Evolutionary conservation across 2,329 filamentous ascomycete genomes (phyloP).

Genomic region (Neopestalotiopsis sp.): DNA sequence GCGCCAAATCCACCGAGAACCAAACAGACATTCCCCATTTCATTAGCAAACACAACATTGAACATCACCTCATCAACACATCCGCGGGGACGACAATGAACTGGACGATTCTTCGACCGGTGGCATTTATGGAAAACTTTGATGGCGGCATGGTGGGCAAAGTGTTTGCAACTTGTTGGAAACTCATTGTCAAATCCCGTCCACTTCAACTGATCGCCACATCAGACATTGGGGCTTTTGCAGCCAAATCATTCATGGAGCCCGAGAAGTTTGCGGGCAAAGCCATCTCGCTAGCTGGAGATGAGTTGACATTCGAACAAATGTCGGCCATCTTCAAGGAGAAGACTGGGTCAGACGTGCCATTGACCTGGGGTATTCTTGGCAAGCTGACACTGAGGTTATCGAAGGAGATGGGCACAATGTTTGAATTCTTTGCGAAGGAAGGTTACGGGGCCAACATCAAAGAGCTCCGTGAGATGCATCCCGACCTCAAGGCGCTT

Average conservation of each 20-base stretch:
- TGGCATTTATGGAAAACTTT: constrained; percentile 62
- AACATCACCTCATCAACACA: constrained; percentile 54
- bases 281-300: constrained; percentile 44
- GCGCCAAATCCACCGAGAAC: constrained; percentile 47
- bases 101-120: constrained; percentile 63
- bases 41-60: constrained; percentile 59
- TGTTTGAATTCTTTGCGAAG: constrained; percentile 13
- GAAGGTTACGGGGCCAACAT: constrained; percentile 17
- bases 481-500: constrained; percentile 3
- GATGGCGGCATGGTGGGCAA: constrained; percentile 33
- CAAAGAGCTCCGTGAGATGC: not conserved
- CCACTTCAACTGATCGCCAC: constrained; percentile 42
- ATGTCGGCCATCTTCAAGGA: constrained; percentile 36
- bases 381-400: constrained; percentile 2
- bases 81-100: constrained; percentile 47
- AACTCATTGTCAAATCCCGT: constrained; percentile 27
- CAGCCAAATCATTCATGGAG: constrained; percentile 39
- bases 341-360: constrained; percentile 34
- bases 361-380: constrained; percentile 26
- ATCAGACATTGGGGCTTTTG: constrained; percentile 45
- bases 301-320: constrained; percentile 42
- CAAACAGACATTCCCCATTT: constrained; percentile 63
- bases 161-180: constrained; percentile 38
- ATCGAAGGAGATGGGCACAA: constrained; percentile 14
- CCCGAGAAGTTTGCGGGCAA: constrained; percentile 36